Evolutionary conservation across 306 rosid species (phyloP), one percentile per base, ranked within the genome.

Genomic region (Senna tora): DNA sequence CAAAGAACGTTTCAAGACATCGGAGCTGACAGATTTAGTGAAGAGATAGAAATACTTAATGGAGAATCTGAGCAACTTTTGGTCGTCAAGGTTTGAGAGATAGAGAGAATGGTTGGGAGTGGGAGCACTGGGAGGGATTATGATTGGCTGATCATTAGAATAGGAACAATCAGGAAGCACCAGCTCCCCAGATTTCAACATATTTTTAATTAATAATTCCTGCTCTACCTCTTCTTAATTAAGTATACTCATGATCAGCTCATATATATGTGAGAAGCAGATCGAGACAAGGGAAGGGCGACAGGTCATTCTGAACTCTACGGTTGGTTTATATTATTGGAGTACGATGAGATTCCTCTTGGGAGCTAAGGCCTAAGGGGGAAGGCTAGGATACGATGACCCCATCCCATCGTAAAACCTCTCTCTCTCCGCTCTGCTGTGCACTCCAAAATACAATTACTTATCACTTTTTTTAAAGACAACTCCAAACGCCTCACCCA

Each of bases 11-110:
- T 86, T 94, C 51, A 94, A 71, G 38, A 14, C 8, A 20, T 88
- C 85, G 14, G 77, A 53, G 86, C 73, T 62, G 62, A 91, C 78
- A 5, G 79, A 69, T 74, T 79, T 80, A 51, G 77, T 68, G 85
- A 91, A 93, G 15, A 93, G 69, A 79, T 78, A 87, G 32, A 91
- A 76, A 52, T 91, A 93, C 47, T 93, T 89, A 17, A 93, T 84
- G 61, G 96, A 73, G 82, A 93, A 93, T 60, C 96, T 79, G 32
- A 93, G 94, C 20, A 93, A 84, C 75, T 83, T 90, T 50, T 93
- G 98, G 83, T 86, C 89, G 69, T 93, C 98, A 2, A 93, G 87
- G 60, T 93, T 93, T 4, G 98, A 90, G 72, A 93, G 90, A 11
- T 80, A 81, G 46, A 93, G 80, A 25, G 84, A 84, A 76, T 88